Conservation (phyloP, 345 rosid genomes). For the Citrus unshiu region DNA sequence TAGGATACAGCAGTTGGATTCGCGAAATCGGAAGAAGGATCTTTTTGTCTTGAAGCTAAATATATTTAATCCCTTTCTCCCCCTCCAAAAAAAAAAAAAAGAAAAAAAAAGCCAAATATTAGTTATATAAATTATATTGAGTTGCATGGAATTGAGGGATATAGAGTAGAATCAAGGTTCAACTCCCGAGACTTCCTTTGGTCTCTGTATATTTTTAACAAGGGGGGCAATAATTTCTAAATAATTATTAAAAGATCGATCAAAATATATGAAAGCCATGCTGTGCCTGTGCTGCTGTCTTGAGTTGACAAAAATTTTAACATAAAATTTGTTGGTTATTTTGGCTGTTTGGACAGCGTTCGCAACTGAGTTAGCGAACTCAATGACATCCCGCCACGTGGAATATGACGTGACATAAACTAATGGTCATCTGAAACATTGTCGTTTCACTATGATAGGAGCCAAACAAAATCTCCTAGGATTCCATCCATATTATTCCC, state of each 20-base stretch:
- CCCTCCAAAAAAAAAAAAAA: accelerated
- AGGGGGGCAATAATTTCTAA: background rate
- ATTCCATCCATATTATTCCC: background rate
- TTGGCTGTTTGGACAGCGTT: background rate
- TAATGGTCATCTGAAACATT: background rate
- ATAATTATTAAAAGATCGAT: too few relatives aligned
- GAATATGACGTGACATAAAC: background rate
- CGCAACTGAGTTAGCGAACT: background rate
- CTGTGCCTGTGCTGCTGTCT: background rate
- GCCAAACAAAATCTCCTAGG: constrained; percentile 6
- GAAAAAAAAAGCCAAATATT: too few relatives aligned
- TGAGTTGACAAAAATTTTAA: too few relatives aligned
- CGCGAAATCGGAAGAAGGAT: background rate
- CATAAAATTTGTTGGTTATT: too few relatives aligned
- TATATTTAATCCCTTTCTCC: too few relatives aligned
- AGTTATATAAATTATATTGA: too few relatives aligned
- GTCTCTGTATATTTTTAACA: background rate
- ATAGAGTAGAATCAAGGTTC: background rate
- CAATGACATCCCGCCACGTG: background rate
- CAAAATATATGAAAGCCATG: background rate
- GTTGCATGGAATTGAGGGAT: too few relatives aligned
- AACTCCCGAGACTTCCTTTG: background rate
- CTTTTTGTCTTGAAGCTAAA: background rate
- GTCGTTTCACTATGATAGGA: background rate
- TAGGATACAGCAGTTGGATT: background rate